These are phyloP conservation scores for Ricinus communis DNA, from an alignment of 345 rosid species.

Conservation along the genomic window DNA sequence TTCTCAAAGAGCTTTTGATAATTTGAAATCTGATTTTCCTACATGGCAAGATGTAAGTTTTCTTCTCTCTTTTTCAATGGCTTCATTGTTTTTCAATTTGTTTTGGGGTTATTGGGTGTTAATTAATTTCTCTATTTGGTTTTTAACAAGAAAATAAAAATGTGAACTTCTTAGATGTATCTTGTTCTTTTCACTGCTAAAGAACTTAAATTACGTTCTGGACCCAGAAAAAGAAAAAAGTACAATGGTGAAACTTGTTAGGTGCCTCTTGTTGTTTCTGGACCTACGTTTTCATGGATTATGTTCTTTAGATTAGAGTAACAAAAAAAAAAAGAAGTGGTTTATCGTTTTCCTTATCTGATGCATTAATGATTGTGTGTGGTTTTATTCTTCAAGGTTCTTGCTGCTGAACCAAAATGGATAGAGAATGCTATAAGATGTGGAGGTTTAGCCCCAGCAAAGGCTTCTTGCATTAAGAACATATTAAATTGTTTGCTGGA, in stretches of 20 bases:
- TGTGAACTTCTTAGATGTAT: background rate
- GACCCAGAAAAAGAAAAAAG: too few relatives aligned
- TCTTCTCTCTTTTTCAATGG: background rate
- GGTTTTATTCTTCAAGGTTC: slow-evolving; percentile 47
- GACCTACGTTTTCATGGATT: background rate
- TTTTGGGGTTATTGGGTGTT: too few relatives aligned
- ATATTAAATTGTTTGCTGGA: slow-evolving; percentile 54
- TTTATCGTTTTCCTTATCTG: too few relatives aligned
- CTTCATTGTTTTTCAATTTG: too few relatives aligned
- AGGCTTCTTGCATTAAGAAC: slow-evolving; percentile 74
- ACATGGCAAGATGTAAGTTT: slow-evolving; percentile 72
- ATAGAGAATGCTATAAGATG: slow-evolving; percentile 77
- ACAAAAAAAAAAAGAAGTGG: too few relatives aligned
- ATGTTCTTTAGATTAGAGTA: background rate
- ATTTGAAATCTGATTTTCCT: slow-evolving; percentile 65
- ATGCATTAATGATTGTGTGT: background rate
- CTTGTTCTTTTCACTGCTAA: too few relatives aligned
- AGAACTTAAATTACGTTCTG: too few relatives aligned
- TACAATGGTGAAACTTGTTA: too few relatives aligned
- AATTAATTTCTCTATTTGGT: background rate
- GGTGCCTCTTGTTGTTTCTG: background rate
- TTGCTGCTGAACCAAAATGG: slow-evolving; percentile 56
- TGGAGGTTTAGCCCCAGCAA: slow-evolving; percentile 87
- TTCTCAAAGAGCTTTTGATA: slow-evolving; percentile 72
- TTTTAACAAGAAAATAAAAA: background rate